A percentile compares a stretch with the other conserved stretches of the same genome.
These are phyloP conservation scores for Selaginella tamariscina DNA, from an alignment of 75 land plant species.

Conservation along the genomic window DNA sequence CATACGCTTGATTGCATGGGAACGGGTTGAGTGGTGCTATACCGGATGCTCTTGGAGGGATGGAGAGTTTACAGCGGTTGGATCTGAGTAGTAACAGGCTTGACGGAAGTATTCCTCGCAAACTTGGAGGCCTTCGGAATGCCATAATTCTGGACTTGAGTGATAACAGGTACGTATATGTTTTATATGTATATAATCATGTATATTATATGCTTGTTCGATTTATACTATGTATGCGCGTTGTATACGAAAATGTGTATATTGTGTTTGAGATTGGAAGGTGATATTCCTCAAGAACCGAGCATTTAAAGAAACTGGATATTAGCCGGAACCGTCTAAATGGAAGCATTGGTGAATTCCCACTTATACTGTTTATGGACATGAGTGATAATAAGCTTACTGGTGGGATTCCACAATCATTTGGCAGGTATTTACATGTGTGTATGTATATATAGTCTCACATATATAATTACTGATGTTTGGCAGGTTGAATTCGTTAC, in stretches of 20 bases:
- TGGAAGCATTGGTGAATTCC: background rate
- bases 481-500: background rate
- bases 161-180: too few relatives aligned
- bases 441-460: too few relatives aligned
- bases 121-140: slow-evolving; percentile 8
- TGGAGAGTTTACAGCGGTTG: background rate
- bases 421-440: too few relatives aligned
- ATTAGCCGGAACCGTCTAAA: background rate
- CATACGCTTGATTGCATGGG: slow-evolving; percentile 41
- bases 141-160: slow-evolving; percentile 12
- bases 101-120: slow-evolving; percentile 34
- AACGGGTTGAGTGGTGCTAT: background rate
- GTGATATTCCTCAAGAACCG: background rate
- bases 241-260: too few relatives aligned
- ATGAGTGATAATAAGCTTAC: background rate
- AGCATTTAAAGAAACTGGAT: background rate
- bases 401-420: background rate
- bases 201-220: too few relatives aligned
- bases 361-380: slow-evolving; percentile 9
- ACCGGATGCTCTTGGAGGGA: background rate
- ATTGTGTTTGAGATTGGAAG: too few relatives aligned
- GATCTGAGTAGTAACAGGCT: slow-evolving; percentile 3
- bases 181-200: too few relatives aligned
- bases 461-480: too few relatives aligned
- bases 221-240: too few relatives aligned